A percentile compares a stretch with the other conserved stretches of the same genome.
phyloP scores from a whole-genome alignment of 139 green algal genomes.

The Zygnema circumcarinatum region DNA sequence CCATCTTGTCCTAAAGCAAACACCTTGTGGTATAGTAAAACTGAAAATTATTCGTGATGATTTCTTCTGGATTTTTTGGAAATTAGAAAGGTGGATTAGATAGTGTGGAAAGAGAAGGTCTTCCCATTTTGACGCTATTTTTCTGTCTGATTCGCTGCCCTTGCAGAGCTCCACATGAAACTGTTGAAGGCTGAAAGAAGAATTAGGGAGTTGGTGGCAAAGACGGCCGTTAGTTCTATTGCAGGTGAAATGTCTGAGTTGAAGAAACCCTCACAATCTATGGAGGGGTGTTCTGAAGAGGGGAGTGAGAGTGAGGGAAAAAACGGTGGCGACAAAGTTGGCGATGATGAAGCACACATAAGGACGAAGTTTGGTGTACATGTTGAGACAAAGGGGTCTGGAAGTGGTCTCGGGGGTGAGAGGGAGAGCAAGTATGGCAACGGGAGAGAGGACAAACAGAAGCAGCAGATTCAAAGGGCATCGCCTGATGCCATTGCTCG shows the following conservation, averaged over 20 bases:
- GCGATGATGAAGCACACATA: not conserved
- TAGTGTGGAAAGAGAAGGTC: too few relatives aligned
- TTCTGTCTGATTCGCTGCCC: not conserved
- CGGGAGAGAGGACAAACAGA: too few relatives aligned
- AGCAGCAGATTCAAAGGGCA: too few relatives aligned
- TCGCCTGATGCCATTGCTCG: too few relatives aligned
- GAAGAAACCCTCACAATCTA: not conserved
- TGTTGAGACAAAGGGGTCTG: not conserved
- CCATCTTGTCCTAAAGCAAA: too few relatives aligned
- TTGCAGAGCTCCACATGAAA: constrained; percentile 34
- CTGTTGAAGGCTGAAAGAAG: constrained; percentile 17
- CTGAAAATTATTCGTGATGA: too few relatives aligned
- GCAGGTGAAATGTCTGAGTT: not conserved
- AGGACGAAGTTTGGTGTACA: not conserved
- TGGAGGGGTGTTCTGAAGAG: not conserved
- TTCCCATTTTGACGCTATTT: too few relatives aligned
- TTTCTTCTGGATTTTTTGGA: too few relatives aligned
- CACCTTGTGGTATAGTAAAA: too few relatives aligned
- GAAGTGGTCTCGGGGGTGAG: too few relatives aligned
- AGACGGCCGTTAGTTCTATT: not conserved
- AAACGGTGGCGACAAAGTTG: not conserved
- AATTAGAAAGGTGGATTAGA: too few relatives aligned
- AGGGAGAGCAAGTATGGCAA: too few relatives aligned
- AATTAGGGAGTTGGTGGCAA: constrained; percentile 7
- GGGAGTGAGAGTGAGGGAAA: not conserved